A percentile compares a stretch with the other conserved stretches of the same genome.
These are phyloP conservation scores for Corynespora cassiicola DNA, from an alignment of 2,329 filamentous ascomycete genomes.

Conservation along the genomic window DNA sequence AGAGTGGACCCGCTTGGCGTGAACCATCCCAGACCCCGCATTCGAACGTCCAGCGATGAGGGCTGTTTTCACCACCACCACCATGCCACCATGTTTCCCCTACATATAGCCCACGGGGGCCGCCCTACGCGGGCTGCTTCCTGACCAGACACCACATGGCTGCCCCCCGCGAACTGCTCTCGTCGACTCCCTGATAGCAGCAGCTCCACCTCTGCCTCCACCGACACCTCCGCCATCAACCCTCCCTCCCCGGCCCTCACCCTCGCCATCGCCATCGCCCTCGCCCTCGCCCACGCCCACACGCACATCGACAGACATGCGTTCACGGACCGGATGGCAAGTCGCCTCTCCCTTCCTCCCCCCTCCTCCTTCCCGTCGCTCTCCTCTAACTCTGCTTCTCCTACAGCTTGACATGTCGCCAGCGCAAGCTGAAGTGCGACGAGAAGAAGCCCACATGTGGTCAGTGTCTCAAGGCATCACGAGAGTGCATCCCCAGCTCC, in stretches of 20 bases:
- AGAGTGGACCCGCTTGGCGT: constrained; percentile 39
- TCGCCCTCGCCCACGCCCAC: constrained; percentile 20
- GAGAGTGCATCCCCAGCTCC: constrained; percentile 66
- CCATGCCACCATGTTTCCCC: constrained; percentile 31
- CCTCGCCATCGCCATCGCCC: constrained; percentile 7
- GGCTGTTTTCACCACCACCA: constrained; percentile 22
- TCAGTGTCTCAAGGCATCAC: constrained; percentile 66
- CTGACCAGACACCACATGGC: constrained; percentile 32
- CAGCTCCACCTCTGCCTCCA: too few species aligned
- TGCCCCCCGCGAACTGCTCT: constrained; percentile 26
- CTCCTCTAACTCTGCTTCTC: constrained; percentile 12
- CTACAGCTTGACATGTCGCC: constrained; percentile 59
- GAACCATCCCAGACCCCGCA: constrained; percentile 46
- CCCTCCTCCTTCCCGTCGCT: not conserved
- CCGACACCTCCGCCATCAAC: not conserved
- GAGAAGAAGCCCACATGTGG: constrained; percentile 67
- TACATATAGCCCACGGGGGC: constrained; percentile 38
- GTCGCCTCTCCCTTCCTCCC: constrained; percentile 12
- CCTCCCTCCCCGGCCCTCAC: not conserved
- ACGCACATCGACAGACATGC: constrained; percentile 31
- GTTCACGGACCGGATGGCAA: constrained; percentile 49
- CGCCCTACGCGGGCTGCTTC: constrained; percentile 28
- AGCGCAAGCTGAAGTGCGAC: constrained; percentile 70
- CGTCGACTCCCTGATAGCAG: too few species aligned
- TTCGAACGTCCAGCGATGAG: constrained; percentile 28